Evolutionary conservation across 495 filamentous ascomycete species (phyloP).

Genomic region (Parathielavia appendiculata): DNA sequence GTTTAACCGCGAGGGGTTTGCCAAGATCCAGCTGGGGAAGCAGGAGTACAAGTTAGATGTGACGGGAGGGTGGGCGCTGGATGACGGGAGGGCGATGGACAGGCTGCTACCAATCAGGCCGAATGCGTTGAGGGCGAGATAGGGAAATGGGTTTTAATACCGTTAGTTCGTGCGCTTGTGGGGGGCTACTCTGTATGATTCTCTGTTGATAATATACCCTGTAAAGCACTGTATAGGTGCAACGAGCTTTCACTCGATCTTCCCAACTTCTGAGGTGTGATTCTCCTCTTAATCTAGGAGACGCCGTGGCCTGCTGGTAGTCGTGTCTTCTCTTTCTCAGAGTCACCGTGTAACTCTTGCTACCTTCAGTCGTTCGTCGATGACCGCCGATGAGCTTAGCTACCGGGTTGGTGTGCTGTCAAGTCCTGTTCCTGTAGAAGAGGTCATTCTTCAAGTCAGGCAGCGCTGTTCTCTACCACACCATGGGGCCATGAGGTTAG

Average conservation of each 20-base stretch:
- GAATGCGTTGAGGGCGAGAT: conserved; percentile 25
- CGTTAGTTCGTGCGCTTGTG: neutral
- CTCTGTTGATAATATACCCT: neutral
- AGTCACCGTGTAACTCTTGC: no score
- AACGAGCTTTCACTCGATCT: no score
- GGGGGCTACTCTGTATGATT: neutral
- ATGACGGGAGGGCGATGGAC: conserved; percentile 48
- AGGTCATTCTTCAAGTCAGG: no score
- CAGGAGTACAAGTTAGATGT: conserved; percentile 47
- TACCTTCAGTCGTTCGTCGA: no score
- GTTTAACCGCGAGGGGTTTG: conserved; percentile 46
- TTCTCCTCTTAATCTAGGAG: no score
- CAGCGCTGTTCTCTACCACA: no score
- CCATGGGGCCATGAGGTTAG: no score
- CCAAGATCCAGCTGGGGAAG: conserved; percentile 34
- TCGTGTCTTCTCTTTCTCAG: no score
- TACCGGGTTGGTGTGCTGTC: no score
- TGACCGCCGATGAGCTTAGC: no score
- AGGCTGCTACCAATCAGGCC: conserved; percentile 38
- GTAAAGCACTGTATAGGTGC: neutral
- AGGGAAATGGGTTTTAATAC: neutral
- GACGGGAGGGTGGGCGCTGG: conserved; percentile 45
- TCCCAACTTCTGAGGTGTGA: neutral
- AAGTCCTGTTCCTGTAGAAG: no score
- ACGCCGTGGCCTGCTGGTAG: no score